phyloP scores from a whole-genome alignment of 176 grass and related monocot species.

The Puya raimondii region DNA sequence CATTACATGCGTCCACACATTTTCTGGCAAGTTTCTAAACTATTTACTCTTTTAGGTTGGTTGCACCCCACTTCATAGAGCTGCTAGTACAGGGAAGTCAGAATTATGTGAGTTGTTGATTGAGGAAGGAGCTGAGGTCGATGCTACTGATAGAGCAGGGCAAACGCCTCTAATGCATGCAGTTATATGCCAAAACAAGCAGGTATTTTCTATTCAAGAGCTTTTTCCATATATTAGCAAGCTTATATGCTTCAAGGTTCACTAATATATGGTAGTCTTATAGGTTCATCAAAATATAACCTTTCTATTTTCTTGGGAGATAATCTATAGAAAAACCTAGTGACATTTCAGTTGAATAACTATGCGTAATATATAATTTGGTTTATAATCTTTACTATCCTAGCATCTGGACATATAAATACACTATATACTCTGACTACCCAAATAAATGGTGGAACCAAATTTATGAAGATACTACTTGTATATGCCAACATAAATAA shows the following conservation, averaged over 20 bases:
- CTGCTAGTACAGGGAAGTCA: slow-evolving; percentile 73
- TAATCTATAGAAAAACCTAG: background rate
- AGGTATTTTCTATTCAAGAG: slow-evolving; percentile 33
- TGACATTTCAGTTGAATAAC: background rate
- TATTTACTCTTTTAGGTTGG: slow-evolving; percentile 36
- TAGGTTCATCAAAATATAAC: background rate
- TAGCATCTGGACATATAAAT: no score
- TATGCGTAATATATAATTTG: background rate
- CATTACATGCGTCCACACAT: background rate
- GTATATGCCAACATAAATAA: background rate
- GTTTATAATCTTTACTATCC: no score
- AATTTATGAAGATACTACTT: background rate
- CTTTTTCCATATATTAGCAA: slow-evolving; percentile 2
- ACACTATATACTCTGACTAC: no score
- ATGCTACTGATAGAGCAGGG: slow-evolving; percentile 57
- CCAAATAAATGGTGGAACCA: no score
- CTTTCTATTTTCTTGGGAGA: background rate
- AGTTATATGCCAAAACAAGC: slow-evolving; percentile 68
- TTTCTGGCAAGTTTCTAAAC: slow-evolving; percentile 12
- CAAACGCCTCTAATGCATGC: slow-evolving; percentile 76
- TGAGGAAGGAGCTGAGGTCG: slow-evolving; percentile 92
- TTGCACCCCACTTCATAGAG: slow-evolving; percentile 89
- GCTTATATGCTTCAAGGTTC: background rate
- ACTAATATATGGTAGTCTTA: no score
- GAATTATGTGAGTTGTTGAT: slow-evolving; percentile 77